Percentiles rank a stretch among this genome's conserved stretches.
phyloP scores from a whole-genome alignment of 257 asterid species.

The Solanum chilense region DNA sequence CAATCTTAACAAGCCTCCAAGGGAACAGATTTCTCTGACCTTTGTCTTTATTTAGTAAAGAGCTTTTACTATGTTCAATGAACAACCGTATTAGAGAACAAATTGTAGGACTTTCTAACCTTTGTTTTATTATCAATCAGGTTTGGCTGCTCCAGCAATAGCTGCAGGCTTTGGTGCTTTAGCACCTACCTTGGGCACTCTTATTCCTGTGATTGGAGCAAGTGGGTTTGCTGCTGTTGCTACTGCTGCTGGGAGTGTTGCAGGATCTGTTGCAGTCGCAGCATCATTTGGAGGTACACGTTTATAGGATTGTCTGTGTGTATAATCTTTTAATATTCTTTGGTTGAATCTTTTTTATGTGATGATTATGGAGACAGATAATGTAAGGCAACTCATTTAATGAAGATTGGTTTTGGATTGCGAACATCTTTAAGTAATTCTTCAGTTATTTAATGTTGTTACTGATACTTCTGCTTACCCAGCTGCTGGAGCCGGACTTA shows the following conservation, averaged over 20 bases:
- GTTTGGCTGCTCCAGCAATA: slow-evolving; percentile 99
- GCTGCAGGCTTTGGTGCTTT: slow-evolving; percentile 93
- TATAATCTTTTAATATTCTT: neutral
- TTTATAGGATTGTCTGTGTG: neutral
- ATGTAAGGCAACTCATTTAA: neutral
- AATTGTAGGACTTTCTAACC: neutral
- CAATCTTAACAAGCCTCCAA: neutral
- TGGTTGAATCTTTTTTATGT: neutral
- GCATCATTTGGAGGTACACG: slow-evolving; percentile 87
- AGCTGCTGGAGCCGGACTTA: slow-evolving; percentile 99
- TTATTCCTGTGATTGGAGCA: slow-evolving; percentile 89
- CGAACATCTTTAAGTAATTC: neutral
- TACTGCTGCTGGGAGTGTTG: slow-evolving; percentile 91
- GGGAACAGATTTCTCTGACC: neutral
- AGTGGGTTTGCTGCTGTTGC: slow-evolving; percentile 94
- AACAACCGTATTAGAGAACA: neutral
- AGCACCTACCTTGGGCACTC: slow-evolving; percentile 86
- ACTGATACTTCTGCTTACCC: slow-evolving; percentile 6
- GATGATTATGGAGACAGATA: neutral
- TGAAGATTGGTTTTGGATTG: neutral
- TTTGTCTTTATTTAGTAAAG: neutral
- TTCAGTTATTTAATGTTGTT: neutral
- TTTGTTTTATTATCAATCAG: slow-evolving; percentile 1
- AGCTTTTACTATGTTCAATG: neutral
- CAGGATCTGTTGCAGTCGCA: slow-evolving; percentile 97